phyloP scores from a whole-genome alignment of 2,329 filamentous ascomycete genomes.

The Arthrobotrys sinensis region DNA sequence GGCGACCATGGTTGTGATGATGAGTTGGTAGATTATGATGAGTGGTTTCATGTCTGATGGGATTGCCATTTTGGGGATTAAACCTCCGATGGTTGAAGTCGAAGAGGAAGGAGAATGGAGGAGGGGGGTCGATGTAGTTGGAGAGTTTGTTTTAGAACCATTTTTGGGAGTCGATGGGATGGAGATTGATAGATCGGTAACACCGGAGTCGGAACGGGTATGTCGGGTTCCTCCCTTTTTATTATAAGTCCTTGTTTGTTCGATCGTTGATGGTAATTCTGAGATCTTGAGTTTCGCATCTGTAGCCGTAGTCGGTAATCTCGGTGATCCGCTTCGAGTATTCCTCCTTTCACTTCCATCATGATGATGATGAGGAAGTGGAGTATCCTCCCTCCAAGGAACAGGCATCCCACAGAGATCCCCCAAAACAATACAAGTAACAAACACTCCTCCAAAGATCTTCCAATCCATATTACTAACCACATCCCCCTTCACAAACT shows the following conservation, averaged over 20 bases:
- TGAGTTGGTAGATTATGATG: constrained; percentile 58
- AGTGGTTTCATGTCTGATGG: constrained; percentile 53
- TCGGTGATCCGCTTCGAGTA: neutral
- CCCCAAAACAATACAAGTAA: constrained; percentile 32
- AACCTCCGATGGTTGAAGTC: neutral
- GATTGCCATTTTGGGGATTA: constrained; percentile 44
- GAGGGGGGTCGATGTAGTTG: constrained; percentile 38
- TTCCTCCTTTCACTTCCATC: neutral
- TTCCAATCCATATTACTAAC: constrained; percentile 45
- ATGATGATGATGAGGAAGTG: constrained; percentile 7
- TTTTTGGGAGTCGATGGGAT: constrained; percentile 46
- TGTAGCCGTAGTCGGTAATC: neutral
- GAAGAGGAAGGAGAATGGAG: neutral
- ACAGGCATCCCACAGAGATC: constrained; percentile 53
- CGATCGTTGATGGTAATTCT: too few relatives aligned
- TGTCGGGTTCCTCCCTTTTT: constrained; percentile 9
- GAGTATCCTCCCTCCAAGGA: constrained; percentile 35
- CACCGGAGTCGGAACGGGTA: constrained; percentile 37
- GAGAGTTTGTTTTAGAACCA: constrained; percentile 23
- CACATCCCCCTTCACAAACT: constrained; percentile 22
- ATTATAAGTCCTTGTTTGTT: neutral
- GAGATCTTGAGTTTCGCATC: neutral
- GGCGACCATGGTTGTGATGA: constrained; percentile 58
- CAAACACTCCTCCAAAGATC: constrained; percentile 28
- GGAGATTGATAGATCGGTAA: constrained; percentile 54